A percentile compares a stretch with the other conserved stretches of the same genome.
Conservation (phyloP, 305 asterid species). For the Fraxinus floribunda region DNA sequence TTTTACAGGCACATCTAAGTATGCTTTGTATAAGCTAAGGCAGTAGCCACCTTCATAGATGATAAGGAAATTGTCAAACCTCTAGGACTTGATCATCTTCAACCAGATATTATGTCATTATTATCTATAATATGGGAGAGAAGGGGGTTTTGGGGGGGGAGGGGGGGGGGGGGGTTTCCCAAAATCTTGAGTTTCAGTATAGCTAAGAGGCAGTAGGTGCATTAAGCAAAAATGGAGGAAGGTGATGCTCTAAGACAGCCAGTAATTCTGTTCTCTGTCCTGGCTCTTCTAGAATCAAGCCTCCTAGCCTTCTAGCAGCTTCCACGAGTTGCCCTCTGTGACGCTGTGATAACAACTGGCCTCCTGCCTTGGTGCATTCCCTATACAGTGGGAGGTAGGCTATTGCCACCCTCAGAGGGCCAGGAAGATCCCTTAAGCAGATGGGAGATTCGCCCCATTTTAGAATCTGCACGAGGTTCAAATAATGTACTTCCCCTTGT, state of each 20-base stretch:
- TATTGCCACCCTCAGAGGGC: constrained; percentile 75
- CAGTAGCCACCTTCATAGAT: constrained; percentile 33
- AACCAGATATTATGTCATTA: constrained; percentile 41
- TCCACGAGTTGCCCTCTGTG: constrained; percentile 79
- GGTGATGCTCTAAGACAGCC: constrained; percentile 76
- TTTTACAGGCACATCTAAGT: constrained; percentile 33
- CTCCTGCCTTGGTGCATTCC: constrained; percentile 72
- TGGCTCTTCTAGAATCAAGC: constrained; percentile 52
- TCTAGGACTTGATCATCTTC: constrained; percentile 22
- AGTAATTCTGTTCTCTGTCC: constrained; percentile 62
- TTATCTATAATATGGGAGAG: constrained; percentile 34
- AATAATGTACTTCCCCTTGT: constrained; percentile 63
- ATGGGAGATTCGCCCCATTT: constrained; percentile 69
- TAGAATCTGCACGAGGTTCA: constrained; percentile 54
- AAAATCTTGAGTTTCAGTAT: constrained; percentile 15
- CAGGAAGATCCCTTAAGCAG: constrained; percentile 70
- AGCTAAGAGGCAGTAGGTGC: constrained; percentile 36
- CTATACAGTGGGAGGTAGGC: constrained; percentile 90
- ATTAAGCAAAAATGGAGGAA: constrained; percentile 70
- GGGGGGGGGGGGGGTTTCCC: neutral
- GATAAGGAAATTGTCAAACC: constrained; percentile 25
- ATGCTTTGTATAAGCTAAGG: constrained; percentile 29
- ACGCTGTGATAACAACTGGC: constrained; percentile 66
- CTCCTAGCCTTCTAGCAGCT: constrained; percentile 72
- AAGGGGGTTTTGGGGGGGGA: neutral